Base-by-base conservation (phyloP, 768 basidiomycete genomes). In the Suillus paluster region DNA sequence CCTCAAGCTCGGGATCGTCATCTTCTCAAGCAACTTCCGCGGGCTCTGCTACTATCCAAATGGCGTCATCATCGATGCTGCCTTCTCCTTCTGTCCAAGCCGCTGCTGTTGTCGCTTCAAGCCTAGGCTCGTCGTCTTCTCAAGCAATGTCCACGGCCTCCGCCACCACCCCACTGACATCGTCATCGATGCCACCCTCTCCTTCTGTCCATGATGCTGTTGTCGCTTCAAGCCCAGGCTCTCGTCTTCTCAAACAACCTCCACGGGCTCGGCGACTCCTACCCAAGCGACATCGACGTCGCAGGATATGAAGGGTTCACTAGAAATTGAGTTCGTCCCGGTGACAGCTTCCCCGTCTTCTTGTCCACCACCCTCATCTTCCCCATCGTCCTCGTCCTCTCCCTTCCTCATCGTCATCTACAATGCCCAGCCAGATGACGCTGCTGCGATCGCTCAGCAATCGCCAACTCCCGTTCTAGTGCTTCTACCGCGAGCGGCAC, bases 251-350 rank as follows among this genome's bases (percentile, higher is more conserved):
- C 49, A 30, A 2, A 17, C 49, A 30, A 30, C 27, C 17, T 10
- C 49, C 25, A 36, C 17, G 34, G 38, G 8, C 15, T 49, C 21
- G 27, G 5, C 11, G 57, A 39, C 61, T 5, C 42, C 56, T 6
- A 38, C 53, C 11, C 63, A 48, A 34, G 25, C 21, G 14, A 53
- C 49, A 7, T 49, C 58, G 27, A 41, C n/a, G 11, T 45, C 60
- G 38, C 61, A 57, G 12, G 19, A 27, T 19, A 19, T 50, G 30
- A 50, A 11, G 3, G 57, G 66, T 39, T 64, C 73, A 1, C 63
- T 73, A 39, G 59, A 66, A 44, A 45, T 73, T 8, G 70, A 73
- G 46, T 41, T 73, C 23, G 63, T 71, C 12, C 68, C 66, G 2
- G 19, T 61, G 19, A 19, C 50, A 21, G 25, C 56, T 14, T 62